Evolutionary conservation across 1,284 basidiomycete species (phyloP), one percentile per base, ranked within the genome.

Genomic region (Ceratobasidium theobromae): DNA sequence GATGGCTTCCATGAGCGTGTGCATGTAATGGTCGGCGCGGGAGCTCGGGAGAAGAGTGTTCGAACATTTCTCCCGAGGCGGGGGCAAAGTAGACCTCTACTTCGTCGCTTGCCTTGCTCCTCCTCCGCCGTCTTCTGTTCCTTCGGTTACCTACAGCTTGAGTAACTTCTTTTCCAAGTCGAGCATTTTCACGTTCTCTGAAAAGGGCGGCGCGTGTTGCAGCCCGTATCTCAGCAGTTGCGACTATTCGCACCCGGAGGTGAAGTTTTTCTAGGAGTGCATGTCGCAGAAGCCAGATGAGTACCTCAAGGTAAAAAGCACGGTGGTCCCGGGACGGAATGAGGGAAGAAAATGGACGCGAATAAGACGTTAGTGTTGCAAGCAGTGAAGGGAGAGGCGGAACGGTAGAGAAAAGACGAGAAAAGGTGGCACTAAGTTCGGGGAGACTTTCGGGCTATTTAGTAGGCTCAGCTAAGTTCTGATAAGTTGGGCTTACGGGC

Each of bases 201-300:
- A 48, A 18, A 6, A 45, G 60, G 14, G 57, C 33, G 16, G 30
- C 32, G 18, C 45, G 35, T 23, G 88, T 86, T 4, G 77, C 80
- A 46, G 83, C 77, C 76, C 98, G 98, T 67, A 98, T 79, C 45
- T 85, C 83, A 1, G 83, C 80, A 0, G 90, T 87, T 0, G 90
- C 93, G 21, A 95, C 82, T 35, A 98, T 82, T 40, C 95, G 86
- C 57, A 96, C 85, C 43, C 90, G 86, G 6, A 95, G 84, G 74
- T 95, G 95, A 48, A 95, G 81, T 33, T 93, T 91, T 65, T 91
- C 83, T 23, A 98, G 80, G 67, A 98, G 82, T 71, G 93, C 91
- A 54, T 87, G 85, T 70, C 91, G 89, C 40, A 99, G 81, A 79
- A 98, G 85, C 95, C 95, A 99, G 48, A 90, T 77, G n/a, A 98